Percentiles rank a stretch among this genome's conserved stretches.
These are phyloP conservation scores for Forsythia viridissima DNA, from an alignment of 257 asterid genomes.

Conservation along the genomic window DNA sequence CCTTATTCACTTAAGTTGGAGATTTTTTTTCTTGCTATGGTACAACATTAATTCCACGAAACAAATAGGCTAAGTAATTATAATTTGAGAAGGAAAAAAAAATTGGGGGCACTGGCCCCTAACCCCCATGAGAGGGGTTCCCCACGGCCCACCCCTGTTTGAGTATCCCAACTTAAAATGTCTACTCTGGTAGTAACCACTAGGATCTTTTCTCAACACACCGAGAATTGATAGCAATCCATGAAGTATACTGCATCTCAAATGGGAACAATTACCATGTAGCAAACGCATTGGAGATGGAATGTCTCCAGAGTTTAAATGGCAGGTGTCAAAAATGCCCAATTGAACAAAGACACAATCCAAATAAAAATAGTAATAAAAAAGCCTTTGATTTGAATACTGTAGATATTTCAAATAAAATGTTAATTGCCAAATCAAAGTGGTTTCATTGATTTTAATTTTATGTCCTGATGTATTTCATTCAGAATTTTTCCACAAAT, in stretches of 20 bases:
- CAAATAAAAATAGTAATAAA: background rate
- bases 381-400: background rate
- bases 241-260: background rate
- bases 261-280: background rate
- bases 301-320: background rate
- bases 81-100: no score
- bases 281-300: background rate
- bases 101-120: no score
- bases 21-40: no score
- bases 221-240: background rate
- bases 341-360: background rate
- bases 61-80: no score
- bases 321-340: background rate
- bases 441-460: background rate
- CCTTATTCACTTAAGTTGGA: no score
- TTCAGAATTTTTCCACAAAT: conserved; percentile 8
- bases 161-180: no score
- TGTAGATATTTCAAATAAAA: background rate
- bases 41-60: no score
- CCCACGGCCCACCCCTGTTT: no score
- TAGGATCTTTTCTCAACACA: background rate
- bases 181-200: background rate
- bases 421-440: background rate
- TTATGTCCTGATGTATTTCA: background rate
- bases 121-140: no score